Base-by-base conservation (phyloP, 2,329 filamentous ascomycete species). In the Penicillium thymicola region DNA sequence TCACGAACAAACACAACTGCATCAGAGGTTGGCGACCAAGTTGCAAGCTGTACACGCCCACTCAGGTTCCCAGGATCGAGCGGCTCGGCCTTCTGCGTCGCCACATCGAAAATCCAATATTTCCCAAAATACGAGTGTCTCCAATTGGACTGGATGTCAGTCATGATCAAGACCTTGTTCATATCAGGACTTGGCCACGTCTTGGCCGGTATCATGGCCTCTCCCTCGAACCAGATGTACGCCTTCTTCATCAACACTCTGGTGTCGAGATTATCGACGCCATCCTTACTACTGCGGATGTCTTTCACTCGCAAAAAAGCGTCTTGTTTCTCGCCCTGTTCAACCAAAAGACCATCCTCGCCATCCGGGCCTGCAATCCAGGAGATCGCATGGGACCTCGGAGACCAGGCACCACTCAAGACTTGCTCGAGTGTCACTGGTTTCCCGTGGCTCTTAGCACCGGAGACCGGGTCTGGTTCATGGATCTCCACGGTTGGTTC, bases 41-140 rank as follows among this genome's bases (percentile, higher is more conserved):
- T 85, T 8, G 93, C 94, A 52, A 96, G 81, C 74, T 97, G 92
- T 25, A 97, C 81, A 45, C 85, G 82, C 18, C 81, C 85, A 13
- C 85, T 75, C 2, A 84, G 80, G 46, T 89, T 80, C 2, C 78
- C 78, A 0, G 90, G 88, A 62, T 97, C 85, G 51, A 99, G 78
- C 0, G 94, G 86, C 73, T 96, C 82, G 1, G 83, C 89, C 0
- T 77, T 82, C 71, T 97, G 92, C 0, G 86, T 87, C 32, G 84
- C 85, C 27, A 99, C 94, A 70, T 99, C 89, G 63, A 97, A 89
- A 58, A 99, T 86, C 85, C 89, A 99, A 77, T 97, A 99, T 27
- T 83, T 80, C 0, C 88, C 93, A 10, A 87, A 92, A 68, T 85
- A 92, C 0, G 93, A 97, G 73, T 97, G 89, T 63, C 94, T 86